phyloP scores from a whole-genome alignment of 352 stramenopile genomes.

The Phytophthora lateralis region DNA sequence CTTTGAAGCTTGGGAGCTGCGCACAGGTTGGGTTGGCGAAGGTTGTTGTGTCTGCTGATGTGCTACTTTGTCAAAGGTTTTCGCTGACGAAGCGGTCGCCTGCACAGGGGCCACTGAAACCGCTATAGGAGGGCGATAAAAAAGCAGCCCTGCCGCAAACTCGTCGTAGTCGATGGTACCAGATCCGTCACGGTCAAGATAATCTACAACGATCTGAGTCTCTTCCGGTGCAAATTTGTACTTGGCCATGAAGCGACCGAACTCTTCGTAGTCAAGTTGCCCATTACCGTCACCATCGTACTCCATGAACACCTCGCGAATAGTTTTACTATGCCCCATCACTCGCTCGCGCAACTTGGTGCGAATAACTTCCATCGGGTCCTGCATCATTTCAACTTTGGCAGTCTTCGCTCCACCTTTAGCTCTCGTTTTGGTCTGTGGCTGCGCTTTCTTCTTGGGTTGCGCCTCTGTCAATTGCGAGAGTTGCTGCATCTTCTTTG shows the following conservation, averaged over 20 bases:
- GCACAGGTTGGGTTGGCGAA: conserved; percentile 4
- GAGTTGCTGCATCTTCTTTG: conserved; percentile 49
- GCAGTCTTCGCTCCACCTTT: conserved; percentile 13
- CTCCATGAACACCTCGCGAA: conserved; percentile 74
- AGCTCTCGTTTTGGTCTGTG: conserved; percentile 21
- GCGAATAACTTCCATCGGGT: conserved; percentile 63
- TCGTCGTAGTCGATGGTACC: conserved; percentile 80
- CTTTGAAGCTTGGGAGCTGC: conserved; percentile 7
- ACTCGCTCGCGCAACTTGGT: conserved; percentile 63
- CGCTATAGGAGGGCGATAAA: conserved; percentile 47
- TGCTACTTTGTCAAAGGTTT: conserved; percentile 10
- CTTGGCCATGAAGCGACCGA: conserved; percentile 68
- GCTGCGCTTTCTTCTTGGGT: conserved; percentile 26
- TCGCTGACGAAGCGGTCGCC: background rate
- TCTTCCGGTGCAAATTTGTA: conserved; percentile 63
- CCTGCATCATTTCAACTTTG: conserved; percentile 16
- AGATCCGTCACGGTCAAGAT: conserved; percentile 60
- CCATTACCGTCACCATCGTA: conserved; percentile 67
- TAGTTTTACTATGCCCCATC: conserved; percentile 75
- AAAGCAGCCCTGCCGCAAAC: conserved; percentile 69
- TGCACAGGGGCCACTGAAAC: conserved; percentile 1
- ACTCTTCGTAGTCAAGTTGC: conserved; percentile 68
- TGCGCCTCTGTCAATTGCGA: conserved; percentile 27
- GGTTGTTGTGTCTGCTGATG: background rate
- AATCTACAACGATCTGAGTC: conserved; percentile 47